These are phyloP conservation scores for Fibroporia radiculosa DNA, from an alignment of 768 basidiomycete species.

Conservation along the genomic window DNA sequence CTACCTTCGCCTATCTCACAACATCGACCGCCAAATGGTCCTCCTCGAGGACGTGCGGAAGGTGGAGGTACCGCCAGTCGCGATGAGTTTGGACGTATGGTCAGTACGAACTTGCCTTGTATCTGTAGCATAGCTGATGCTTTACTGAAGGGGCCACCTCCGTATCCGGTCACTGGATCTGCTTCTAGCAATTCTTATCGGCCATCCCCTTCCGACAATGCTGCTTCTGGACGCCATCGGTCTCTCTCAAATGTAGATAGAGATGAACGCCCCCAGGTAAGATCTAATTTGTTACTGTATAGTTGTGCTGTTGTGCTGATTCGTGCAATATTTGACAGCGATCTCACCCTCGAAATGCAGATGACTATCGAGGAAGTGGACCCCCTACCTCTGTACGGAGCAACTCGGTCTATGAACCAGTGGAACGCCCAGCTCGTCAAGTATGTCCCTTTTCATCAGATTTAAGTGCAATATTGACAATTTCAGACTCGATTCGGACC, in stretches of 20 bases:
- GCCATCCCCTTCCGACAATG: neutral
- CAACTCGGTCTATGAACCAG: neutral
- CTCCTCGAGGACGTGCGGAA: no score
- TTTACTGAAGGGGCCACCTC: neutral
- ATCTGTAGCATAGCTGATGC: no score
- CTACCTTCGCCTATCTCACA: no score
- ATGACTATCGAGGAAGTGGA: neutral
- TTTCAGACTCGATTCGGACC: conserved; percentile 13
- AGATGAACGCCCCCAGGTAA: neutral
- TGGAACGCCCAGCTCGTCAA: conserved; percentile 2
- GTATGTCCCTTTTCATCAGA: conserved; percentile 5
- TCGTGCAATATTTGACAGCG: no score
- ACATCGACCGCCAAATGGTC: no score
- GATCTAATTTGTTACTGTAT: no score
- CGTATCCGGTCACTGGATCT: neutral
- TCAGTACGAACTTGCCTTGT: no score
- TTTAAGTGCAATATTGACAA: no score
- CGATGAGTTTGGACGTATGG: no score
- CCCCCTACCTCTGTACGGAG: conserved; percentile 4
- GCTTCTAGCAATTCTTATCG: neutral
- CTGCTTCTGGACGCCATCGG: neutral
- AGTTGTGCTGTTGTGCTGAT: no score
- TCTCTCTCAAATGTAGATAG: neutral
- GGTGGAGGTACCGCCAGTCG: no score
- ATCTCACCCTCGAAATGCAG: neutral